Base-by-base conservation (phyloP, 2,329 filamentous ascomycete genomes). In the Blumeria graminis region DNA sequence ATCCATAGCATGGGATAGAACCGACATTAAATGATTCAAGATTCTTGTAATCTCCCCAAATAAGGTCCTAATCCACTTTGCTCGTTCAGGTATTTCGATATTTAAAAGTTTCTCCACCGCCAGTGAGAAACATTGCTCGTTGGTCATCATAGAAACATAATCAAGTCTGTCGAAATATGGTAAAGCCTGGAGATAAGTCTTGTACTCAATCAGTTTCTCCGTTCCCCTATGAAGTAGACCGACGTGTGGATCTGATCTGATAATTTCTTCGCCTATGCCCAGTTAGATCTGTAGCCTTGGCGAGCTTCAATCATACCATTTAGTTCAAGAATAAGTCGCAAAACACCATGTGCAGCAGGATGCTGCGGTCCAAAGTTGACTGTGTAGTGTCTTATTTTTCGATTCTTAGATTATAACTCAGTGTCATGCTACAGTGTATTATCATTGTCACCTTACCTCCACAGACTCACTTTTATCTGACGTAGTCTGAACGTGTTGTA, bases 91-190 rank as follows among this genome's bases (percentile, higher is more conserved):
- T 61, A 98, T 86, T 69, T 98, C 93, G 62, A 98, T 76, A 71
- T 98, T 98, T 65, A 98, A 76, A 59, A 98, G 77, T 77, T 98
- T 98, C 78, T 98, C 92, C 57, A 96, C 90, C 18, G 88, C 92
- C 62, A 98, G 77, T 39, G 88, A 81, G 71, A 87, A 98, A 68
- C 88, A 94, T 73, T 98, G 92, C 76, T 98, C 92, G 71, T 98
- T 98, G 66, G 92, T 98, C 92, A 98, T 98, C 93, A 98, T 98
- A 66, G 88, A 95, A 64, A 95, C 89, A 71, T 98, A 98, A 72
- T 98, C 92, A 70, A 98, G 77, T 64, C 92, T 87, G 73, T 98
- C 92, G 69, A 98, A 98, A 76, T 98, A 98, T 57, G 92, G 92
- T 68, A 98, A 76, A 57, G 92, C 92, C 76, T 98, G 92, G 67